Conservation (phyloP, 2,329 filamentous ascomycete genomes). For the Capronia epimyces region DNA sequence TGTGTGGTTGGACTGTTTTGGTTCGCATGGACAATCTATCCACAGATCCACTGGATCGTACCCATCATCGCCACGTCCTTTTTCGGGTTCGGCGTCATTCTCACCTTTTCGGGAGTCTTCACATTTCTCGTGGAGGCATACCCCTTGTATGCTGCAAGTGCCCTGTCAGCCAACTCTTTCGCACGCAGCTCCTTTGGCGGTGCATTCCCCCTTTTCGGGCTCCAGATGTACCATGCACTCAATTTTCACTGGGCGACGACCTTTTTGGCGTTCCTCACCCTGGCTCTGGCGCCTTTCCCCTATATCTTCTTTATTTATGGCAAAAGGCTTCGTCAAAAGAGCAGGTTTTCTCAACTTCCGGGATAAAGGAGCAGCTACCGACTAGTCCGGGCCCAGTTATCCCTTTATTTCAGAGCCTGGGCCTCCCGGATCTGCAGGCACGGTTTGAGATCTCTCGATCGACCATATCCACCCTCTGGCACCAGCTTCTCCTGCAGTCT, state of each 20-base stretch:
- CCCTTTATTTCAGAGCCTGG: neutral
- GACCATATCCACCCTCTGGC: neutral
- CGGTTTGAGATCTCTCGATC: neutral
- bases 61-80: constrained; percentile 67
- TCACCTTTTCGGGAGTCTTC: constrained; percentile 79
- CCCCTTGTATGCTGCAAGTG: constrained; percentile 48
- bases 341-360: constrained; percentile 34
- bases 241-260: constrained; percentile 39
- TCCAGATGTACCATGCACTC: constrained; percentile 37
- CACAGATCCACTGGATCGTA: constrained; percentile 68
- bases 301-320: constrained; percentile 48
- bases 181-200: constrained; percentile 73
- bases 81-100: constrained; percentile 67
- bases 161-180: constrained; percentile 78
- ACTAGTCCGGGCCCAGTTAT: neutral
- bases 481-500: neutral
- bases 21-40: constrained; percentile 80
- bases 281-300: constrained; percentile 46
- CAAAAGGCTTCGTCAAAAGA: constrained; percentile 42
- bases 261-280: constrained; percentile 37
- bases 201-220: constrained; percentile 47
- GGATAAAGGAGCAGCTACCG: neutral
- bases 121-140: constrained; percentile 71
- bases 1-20: constrained; percentile 79
- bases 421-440: neutral